Conservation (phyloP, 805 yeast species). For the Huiozyma sinensis region DNA sequence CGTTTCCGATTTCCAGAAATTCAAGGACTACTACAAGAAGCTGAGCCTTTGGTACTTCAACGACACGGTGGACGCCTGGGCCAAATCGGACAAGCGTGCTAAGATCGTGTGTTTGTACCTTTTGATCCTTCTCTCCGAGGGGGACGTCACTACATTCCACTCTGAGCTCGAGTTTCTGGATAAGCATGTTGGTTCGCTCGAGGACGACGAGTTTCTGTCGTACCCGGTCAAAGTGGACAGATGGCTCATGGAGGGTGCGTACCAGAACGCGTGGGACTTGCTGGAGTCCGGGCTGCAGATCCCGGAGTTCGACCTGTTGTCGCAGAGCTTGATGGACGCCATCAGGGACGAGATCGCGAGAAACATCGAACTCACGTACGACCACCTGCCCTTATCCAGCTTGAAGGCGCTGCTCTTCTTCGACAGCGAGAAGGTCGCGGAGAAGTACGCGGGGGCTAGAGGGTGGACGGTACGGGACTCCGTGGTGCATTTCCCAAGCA, state of each 20-base stretch:
- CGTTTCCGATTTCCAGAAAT: constrained; percentile 47
- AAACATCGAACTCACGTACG: constrained; percentile 72
- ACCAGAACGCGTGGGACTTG: constrained; percentile 79
- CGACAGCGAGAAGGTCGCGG: constrained; percentile 43
- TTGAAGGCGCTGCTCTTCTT: constrained; percentile 73
- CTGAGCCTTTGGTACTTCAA: constrained; percentile 64
- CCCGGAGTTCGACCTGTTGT: constrained; percentile 70
- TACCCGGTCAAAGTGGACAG: constrained; percentile 86
- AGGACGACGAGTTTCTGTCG: constrained; percentile 57
- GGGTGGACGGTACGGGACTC: constrained; percentile 51
- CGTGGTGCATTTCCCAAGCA: constrained; percentile 37
- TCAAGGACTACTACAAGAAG: constrained; percentile 63
- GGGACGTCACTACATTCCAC: constrained; percentile 80
- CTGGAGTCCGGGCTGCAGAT: constrained; percentile 36
- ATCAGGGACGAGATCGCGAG: constrained; percentile 79
- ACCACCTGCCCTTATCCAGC: constrained; percentile 65
- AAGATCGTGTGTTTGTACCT: constrained; percentile 70
- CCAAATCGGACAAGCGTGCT: constrained; percentile 49
- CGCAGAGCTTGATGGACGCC: constrained; percentile 62
- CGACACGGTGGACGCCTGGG: constrained; percentile 21
- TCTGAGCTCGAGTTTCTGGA: constrained; percentile 72
- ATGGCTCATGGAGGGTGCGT: constrained; percentile 94
- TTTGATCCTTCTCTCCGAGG: constrained; percentile 66
- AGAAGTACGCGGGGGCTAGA: constrained; percentile 41
- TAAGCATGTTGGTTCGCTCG: constrained; percentile 35